These are phyloP conservation scores for Xylariaceae sp. DNA, from an alignment of 2,329 filamentous ascomycete species.

Conservation along the genomic window DNA sequence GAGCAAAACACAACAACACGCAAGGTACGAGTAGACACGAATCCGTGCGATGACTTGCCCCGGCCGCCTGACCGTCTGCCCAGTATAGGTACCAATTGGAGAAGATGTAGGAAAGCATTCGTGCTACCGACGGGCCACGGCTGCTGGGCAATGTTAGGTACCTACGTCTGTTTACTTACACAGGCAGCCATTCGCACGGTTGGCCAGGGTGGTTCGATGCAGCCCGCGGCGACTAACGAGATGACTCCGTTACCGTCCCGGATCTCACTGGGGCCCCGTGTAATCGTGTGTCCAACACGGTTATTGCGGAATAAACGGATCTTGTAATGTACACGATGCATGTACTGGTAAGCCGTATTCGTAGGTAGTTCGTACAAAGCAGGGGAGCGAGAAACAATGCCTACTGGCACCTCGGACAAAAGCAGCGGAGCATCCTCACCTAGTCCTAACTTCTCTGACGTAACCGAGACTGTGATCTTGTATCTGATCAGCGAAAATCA, in stretches of 20 bases:
- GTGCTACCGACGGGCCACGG: too few species aligned
- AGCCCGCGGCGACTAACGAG: conserved; percentile 12
- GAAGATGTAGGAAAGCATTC: too few species aligned
- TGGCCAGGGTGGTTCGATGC: background rate
- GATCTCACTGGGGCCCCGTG: conserved; percentile 7
- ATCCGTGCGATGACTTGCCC: background rate
- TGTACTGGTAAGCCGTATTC: background rate
- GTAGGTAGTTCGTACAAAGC: background rate
- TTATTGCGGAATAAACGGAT: too few species aligned
- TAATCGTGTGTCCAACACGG: conserved; percentile 9
- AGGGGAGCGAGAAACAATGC: background rate
- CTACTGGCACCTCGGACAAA: background rate
- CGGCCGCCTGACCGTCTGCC: background rate
- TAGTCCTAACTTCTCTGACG: too few species aligned
- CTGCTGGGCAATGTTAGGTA: too few species aligned
- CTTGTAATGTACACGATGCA: background rate
- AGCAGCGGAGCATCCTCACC: too few species aligned
- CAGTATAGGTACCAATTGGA: background rate
- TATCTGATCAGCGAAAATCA: too few species aligned
- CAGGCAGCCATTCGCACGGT: background rate
- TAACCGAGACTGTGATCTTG: too few species aligned
- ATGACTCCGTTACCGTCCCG: conserved; percentile 11
- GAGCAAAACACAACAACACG: too few species aligned
- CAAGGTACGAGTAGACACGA: background rate
- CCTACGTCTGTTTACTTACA: too few species aligned